Conservation (phyloP, 139 green algal species). For the Eudorina sp. region DNA sequence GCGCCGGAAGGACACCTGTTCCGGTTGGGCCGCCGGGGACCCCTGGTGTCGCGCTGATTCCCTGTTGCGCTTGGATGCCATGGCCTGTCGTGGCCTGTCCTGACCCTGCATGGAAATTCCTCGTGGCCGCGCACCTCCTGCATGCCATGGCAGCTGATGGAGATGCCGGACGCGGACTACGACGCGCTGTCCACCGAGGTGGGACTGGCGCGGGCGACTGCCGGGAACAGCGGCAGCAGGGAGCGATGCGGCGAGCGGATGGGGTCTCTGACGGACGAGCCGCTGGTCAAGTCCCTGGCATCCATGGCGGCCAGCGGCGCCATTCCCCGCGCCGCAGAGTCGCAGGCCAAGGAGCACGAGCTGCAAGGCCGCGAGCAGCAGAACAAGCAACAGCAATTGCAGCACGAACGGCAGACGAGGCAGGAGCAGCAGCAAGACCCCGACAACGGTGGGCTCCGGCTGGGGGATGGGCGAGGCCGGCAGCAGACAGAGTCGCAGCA, state of each 20-base stretch:
- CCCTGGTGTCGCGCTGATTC: too few species aligned
- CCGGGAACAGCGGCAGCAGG: too few species aligned
- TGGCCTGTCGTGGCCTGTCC: too few species aligned
- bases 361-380: neutral
- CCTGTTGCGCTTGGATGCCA: too few species aligned
- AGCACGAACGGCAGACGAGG: neutral
- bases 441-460: neutral
- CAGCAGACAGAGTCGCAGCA: neutral
- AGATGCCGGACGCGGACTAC: neutral
- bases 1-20: too few species aligned
- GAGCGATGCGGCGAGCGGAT: too few species aligned
- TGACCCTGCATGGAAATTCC: too few species aligned
- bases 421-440: neutral
- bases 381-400: neutral
- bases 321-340: neutral
- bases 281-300: neutral
- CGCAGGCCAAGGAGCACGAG: neutral
- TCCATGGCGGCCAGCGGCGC: neutral
- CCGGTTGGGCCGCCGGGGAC: too few species aligned
- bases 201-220: too few species aligned
- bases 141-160: neutral
- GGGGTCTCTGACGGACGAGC: neutral
- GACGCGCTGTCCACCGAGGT: neutral
- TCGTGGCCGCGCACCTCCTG: too few species aligned
- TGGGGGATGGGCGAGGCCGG: neutral